Percentiles rank a stretch among this genome's conserved stretches.
Evolutionary conservation across 805 yeast genomes (phyloP).

Genomic region (Hanseniaspora thailandica): DNA sequence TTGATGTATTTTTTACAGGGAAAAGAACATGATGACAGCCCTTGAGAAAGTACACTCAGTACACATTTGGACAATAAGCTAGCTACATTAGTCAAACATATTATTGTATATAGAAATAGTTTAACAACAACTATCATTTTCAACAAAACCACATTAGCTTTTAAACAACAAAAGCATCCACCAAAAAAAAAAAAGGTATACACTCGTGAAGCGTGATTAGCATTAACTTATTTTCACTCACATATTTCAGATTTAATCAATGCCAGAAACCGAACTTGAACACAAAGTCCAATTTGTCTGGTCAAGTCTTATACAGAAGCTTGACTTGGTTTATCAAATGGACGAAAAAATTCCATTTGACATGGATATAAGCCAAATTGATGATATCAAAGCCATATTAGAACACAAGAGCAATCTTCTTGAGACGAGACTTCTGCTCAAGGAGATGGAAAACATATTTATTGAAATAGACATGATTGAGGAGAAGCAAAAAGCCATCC

Average conservation of each 20-base stretch:
- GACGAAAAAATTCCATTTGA: not conserved
- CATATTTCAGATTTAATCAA: not conserved
- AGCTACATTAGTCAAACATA: too few relatives aligned
- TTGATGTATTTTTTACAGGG: too few relatives aligned
- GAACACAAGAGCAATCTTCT: constrained; percentile 6
- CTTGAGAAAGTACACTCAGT: too few relatives aligned
- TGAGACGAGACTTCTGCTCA: not conserved
- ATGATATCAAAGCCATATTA: not conserved
- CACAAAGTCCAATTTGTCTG: not conserved
- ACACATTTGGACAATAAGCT: too few relatives aligned
- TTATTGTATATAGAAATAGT: too few relatives aligned
- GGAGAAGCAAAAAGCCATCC: constrained; percentile 2
- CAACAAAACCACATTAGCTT: too few relatives aligned
- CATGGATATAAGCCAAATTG: not conserved
- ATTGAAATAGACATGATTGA: constrained; percentile 8
- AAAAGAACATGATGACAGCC: too few relatives aligned
- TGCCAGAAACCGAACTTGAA: not conserved
- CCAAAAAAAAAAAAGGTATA: too few relatives aligned
- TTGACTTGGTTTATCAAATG: constrained; percentile 1
- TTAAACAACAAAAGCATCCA: too few relatives aligned
- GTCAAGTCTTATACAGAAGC: not conserved
- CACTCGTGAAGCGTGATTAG: not conserved
- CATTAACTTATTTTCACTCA: too few relatives aligned
- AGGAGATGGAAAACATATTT: constrained; percentile 3
- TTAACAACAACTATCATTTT: too few relatives aligned